Evolutionary conservation across 2,329 filamentous ascomycete species (phyloP).

Genomic region (Nigrospora sphaerica): DNA sequence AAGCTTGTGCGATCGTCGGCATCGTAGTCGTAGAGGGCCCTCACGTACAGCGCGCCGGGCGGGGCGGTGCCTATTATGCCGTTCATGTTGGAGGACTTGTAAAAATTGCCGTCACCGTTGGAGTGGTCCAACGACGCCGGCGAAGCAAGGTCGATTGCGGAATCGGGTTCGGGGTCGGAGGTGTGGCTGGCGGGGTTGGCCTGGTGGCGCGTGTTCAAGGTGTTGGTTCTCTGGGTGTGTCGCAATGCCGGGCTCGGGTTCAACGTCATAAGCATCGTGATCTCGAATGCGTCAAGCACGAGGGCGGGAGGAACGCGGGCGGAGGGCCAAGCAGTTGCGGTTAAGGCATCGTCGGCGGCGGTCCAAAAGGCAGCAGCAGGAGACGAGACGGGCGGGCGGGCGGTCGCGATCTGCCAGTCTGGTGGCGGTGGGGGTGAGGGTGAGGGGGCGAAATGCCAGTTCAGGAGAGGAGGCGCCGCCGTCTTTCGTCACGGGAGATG

Average conservation of each 20-base stretch:
- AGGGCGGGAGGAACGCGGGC: not conserved
- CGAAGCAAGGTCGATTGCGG: slow-evolving; percentile 21
- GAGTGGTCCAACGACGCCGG: slow-evolving; percentile 23
- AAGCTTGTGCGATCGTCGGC: slow-evolving; percentile 94
- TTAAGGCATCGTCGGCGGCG: not conserved
- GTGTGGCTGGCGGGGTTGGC: slow-evolving; percentile 17
- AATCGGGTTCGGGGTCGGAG: slow-evolving; percentile 11
- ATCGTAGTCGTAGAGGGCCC: slow-evolving; percentile 95
- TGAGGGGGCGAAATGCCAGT: too few relatives aligned
- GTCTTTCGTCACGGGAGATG: too few relatives aligned
- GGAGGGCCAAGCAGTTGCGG: not conserved
- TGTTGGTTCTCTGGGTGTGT: slow-evolving; percentile 33
- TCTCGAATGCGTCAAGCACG: slow-evolving; percentile 8
- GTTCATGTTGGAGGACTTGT: slow-evolving; percentile 41
- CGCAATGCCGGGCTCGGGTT: slow-evolving; percentile 35
- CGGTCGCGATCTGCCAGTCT: too few relatives aligned
- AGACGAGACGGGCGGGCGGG: too few relatives aligned
- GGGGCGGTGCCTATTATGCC: slow-evolving; percentile 53
- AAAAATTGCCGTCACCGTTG: slow-evolving; percentile 23
- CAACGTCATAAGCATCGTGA: slow-evolving; percentile 50
- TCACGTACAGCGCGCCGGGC: slow-evolving; percentile 75
- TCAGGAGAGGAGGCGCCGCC: too few relatives aligned
- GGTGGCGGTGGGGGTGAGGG: too few relatives aligned
- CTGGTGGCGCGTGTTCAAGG: slow-evolving; percentile 25
- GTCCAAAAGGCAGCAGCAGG: too few relatives aligned